Evolutionary conservation across 495 filamentous ascomycete species (phyloP).

Genomic region (Podospora conica): DNA sequence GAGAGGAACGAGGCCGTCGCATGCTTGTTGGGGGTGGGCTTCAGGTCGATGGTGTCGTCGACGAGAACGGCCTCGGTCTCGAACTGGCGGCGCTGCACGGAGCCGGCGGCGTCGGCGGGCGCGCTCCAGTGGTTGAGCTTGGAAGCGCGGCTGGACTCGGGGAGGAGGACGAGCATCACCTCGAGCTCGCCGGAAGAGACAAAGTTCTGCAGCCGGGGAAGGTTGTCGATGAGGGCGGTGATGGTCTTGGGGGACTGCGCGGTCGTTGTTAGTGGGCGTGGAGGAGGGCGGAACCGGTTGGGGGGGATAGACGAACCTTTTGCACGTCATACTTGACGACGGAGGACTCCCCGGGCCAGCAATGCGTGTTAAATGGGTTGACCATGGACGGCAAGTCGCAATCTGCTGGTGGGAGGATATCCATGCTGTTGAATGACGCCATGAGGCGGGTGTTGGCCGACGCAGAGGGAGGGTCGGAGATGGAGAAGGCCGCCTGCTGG

Average conservation of each 20-base stretch:
- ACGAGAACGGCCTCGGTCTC: conserved; percentile 30
- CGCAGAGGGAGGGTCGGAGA: conserved; percentile 34
- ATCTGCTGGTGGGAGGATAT: conserved; percentile 14
- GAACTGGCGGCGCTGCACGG: not conserved
- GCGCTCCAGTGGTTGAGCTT: conserved; percentile 27
- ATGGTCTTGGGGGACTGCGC: conserved; percentile 28
- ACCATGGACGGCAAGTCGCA: conserved; percentile 37
- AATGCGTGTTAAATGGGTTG: conserved; percentile 36
- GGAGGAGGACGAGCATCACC: conserved; percentile 40
- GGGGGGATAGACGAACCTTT: conserved; percentile 26
- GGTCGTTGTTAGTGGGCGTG: not conserved
- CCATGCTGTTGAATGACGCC: conserved; percentile 25
- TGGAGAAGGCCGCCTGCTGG: conserved; percentile 37
- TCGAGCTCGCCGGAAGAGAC: conserved; percentile 37
- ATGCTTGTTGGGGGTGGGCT: conserved; percentile 16
- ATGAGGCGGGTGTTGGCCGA: conserved; percentile 31
- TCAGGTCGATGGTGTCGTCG: conserved; percentile 14
- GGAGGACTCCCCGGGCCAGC: conserved; percentile 41
- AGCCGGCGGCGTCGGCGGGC: conserved; percentile 17
- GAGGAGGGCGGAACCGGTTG: too few species aligned
- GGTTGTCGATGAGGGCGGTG: conserved; percentile 26
- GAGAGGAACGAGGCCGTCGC: conserved; percentile 18
- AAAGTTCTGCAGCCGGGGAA: conserved; percentile 29
- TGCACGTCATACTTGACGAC: conserved; percentile 39
- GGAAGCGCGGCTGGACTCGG: conserved; percentile 34